Evolutionary conservation across 192 early-diverging fungal genomes (phyloP), one percentile per base, ranked within the genome.

Genomic region (Radiomyces spectabilis): DNA sequence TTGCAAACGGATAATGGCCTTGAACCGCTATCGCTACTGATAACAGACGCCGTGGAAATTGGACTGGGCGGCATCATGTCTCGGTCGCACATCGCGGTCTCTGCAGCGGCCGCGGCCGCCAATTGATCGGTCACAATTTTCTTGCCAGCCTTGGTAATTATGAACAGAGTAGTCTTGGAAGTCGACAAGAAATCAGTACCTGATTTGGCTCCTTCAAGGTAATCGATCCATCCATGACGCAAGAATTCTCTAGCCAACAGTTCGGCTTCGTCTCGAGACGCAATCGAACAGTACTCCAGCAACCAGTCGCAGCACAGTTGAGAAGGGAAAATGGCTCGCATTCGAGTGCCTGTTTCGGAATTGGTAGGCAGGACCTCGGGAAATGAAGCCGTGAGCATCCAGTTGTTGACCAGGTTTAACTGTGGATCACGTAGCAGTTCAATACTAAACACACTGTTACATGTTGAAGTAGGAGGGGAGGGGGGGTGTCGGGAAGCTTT

Each of bases 181-280:
- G 42, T 26, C 35, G 46, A 48, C n/a, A 55, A 10, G 5, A 33
- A 30, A 9, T 18, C 18, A 18, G 21, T 25, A 4, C 13, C 16
- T 4, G 25, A 18, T 33, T 44, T 44, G 16, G 31, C 39, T 39
- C 48, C 55, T 27, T 57, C n/a, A n/a, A n/a, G 55, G 22, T 45
- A 57, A 30, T 74, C 73, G 18, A 81, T 68, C 41, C 75, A 72
- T 4, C 59, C 61, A 44, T 57, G 61, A 1, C 51, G 46, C 30
- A 81, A 44, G 66, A 78, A 74, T 41, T 75, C 70, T 22, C 53
- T 58, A 5, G 66, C 59, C 18, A 78, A 65, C 8, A 57, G 25
- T 33, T 68, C 57, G 0, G 78, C 73, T 34, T 81, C 78, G 33
- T 78, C 66, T 22, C 59, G 63, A 33, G 60, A 66, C 47, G 75